Conservation (phyloP, 306 rosid species). For the Betula pendula region DNA sequence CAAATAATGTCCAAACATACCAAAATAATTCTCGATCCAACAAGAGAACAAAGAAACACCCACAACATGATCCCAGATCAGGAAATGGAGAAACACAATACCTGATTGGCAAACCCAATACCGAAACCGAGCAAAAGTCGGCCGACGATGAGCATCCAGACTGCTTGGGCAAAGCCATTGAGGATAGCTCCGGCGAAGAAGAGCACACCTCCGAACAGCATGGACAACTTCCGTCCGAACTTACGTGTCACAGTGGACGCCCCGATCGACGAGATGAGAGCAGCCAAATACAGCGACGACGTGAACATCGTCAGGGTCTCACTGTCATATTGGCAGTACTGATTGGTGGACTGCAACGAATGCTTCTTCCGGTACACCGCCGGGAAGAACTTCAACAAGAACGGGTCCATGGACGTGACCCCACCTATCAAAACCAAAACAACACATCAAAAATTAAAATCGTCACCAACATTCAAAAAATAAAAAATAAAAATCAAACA, state of each 20-base stretch:
- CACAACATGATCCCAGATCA: background rate
- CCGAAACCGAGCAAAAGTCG: conserved; percentile 95
- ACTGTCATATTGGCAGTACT: conserved; percentile 87
- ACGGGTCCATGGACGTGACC: conserved; percentile 89
- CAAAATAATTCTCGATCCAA: background rate
- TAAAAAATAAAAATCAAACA: background rate
- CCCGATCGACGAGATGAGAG: conserved; percentile 73
- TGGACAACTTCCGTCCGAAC: conserved; percentile 74
- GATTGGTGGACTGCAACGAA: conserved; percentile 25
- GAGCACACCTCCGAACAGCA: conserved; percentile 79
- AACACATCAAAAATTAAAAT: background rate
- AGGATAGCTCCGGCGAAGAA: conserved; percentile 73
- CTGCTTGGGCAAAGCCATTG: conserved; percentile 57
- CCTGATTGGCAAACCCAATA: conserved; percentile 93
- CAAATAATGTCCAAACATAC: conserved; percentile 27
- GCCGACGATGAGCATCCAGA: conserved; percentile 82
- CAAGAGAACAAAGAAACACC: background rate
- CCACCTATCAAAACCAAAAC: conserved; percentile 51
- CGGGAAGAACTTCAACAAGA: conserved; percentile 69
- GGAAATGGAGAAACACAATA: conserved; percentile 9
- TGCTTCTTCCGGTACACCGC: conserved; percentile 58
- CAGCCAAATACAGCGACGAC: conserved; percentile 85
- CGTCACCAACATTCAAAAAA: background rate
- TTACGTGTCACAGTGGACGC: conserved; percentile 70
- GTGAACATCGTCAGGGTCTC: conserved; percentile 76